Conservation (phyloP, 371 early-diverging fungal species). For the Syncephalis fuscata region DNA sequence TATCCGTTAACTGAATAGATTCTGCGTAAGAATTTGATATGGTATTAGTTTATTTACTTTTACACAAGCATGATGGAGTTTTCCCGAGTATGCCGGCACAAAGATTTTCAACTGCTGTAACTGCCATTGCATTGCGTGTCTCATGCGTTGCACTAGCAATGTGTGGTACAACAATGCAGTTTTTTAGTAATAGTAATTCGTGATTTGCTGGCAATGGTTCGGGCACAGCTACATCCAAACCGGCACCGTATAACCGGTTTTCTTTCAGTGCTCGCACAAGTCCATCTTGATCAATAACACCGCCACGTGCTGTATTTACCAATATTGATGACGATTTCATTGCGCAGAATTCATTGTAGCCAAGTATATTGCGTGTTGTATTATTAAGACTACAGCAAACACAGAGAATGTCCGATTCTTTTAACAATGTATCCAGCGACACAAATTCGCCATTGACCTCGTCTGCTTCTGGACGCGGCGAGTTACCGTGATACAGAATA, state of each 20-base stretch:
- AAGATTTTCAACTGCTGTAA: slow-evolving; percentile 39
- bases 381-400: slow-evolving; percentile 55
- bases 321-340: slow-evolving; percentile 60
- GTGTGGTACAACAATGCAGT: slow-evolving; percentile 40
- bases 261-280: slow-evolving; percentile 47
- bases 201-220: slow-evolving; percentile 57
- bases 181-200: slow-evolving; percentile 34
- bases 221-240: slow-evolving; percentile 75
- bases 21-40: no score
- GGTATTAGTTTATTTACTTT: no score
- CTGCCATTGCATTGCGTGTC: slow-evolving; percentile 67
- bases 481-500: slow-evolving; percentile 32
- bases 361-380: slow-evolving; percentile 49
- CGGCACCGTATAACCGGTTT: slow-evolving; percentile 45
- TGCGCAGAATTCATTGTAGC: slow-evolving; percentile 30
- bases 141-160: slow-evolving; percentile 66
- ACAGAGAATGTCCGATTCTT: slow-evolving; percentile 48
- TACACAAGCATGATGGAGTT: no score
- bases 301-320: slow-evolving; percentile 71
- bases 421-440: slow-evolving; percentile 31
- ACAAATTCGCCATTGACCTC: slow-evolving; percentile 22
- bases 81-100: slow-evolving; percentile 18
- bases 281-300: slow-evolving; percentile 57
- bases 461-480: slow-evolving; percentile 16
- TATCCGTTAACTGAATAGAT: no score